Percentiles rank a stretch among this genome's conserved stretches.
Evolutionary conservation across 2,329 filamentous ascomycete genomes (phyloP).

Genomic region (Pseudogymnoascus sp.): DNA sequence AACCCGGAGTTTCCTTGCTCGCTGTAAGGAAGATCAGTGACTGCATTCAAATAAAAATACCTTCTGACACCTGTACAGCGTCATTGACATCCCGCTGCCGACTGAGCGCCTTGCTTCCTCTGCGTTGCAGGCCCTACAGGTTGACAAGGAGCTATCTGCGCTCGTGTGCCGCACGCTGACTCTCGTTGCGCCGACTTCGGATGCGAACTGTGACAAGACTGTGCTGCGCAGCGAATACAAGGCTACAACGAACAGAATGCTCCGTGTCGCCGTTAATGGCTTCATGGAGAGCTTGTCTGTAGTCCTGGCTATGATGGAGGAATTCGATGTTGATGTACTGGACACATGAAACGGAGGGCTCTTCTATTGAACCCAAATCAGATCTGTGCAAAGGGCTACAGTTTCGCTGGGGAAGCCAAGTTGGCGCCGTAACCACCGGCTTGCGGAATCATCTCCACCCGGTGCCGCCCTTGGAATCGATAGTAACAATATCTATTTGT

Average conservation of each 20-base stretch:
- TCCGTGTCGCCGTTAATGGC: slow-evolving; percentile 89
- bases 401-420: background rate
- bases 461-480: background rate
- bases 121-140: slow-evolving; percentile 65
- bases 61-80: slow-evolving; percentile 15
- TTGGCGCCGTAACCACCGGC: background rate
- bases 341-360: slow-evolving; percentile 25
- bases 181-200: slow-evolving; percentile 33
- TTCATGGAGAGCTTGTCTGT: slow-evolving; percentile 87
- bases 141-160: slow-evolving; percentile 83
- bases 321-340: slow-evolving; percentile 78
- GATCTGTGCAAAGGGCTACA: background rate
- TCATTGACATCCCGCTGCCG: slow-evolving; percentile 56
- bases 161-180: slow-evolving; percentile 67
- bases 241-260: slow-evolving; percentile 91
- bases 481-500: background rate
- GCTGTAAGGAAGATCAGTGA: slow-evolving; percentile 39
- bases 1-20: slow-evolving; percentile 52
- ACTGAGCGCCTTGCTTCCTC: slow-evolving; percentile 66
- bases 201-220: slow-evolving; percentile 31
- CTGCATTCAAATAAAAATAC: background rate
- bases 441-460: background rate
- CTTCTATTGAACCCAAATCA: background rate
- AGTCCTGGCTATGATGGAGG: slow-evolving; percentile 81
- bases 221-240: slow-evolving; percentile 68